Evolutionary conservation across 306 rosid species (phyloP), one percentile per base, ranked within the genome.

Genomic region (Rosa chinensis): DNA sequence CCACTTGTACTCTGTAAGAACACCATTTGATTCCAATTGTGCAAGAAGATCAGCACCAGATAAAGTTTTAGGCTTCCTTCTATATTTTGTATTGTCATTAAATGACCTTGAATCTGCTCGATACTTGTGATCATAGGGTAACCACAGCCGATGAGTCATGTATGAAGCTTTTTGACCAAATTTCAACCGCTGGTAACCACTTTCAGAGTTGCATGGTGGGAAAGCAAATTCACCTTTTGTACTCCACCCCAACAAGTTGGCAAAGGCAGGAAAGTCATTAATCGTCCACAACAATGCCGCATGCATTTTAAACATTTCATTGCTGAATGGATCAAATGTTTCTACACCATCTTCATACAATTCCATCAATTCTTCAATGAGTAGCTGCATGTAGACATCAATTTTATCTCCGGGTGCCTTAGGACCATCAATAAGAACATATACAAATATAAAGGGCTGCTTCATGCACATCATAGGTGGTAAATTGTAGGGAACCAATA

Each of bases 321-420:
- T 50, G 21, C 40, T 18, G 5, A 63, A 32, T 4, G 66, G 49
- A 39, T 77, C 64, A 9, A 25, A 77, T 4, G 43, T 77, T 6
- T 0, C 8, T 10, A 62, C 56, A n/a, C 44, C 68, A 0, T 75
- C 21, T 8, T 58, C 10, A 56, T 44, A 59, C 13, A 62, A 48
- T 40, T 74, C 40, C 39, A 20, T 74, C 47, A 56, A 3, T 42
- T 63, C 72, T 8, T 77, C 43, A 11, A 77, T n/a, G 1, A 66
- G 25, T 4, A 66, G 74, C 23, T 16, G n/a, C 20, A 66, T 39
- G 17, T 21, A 77, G 2, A 50, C 50, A 77, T 77, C 80, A 12
- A 77, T 37, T 5, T 50, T 50, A 66, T 50, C 53, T 3, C 74
- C 23, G 17, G 18, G 74, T 4, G n/a, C 45, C 6, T 66, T 18